phyloP scores from a whole-genome alignment of 768 basidiomycete species.

The Pleurotus salmoneostramineus region DNA sequence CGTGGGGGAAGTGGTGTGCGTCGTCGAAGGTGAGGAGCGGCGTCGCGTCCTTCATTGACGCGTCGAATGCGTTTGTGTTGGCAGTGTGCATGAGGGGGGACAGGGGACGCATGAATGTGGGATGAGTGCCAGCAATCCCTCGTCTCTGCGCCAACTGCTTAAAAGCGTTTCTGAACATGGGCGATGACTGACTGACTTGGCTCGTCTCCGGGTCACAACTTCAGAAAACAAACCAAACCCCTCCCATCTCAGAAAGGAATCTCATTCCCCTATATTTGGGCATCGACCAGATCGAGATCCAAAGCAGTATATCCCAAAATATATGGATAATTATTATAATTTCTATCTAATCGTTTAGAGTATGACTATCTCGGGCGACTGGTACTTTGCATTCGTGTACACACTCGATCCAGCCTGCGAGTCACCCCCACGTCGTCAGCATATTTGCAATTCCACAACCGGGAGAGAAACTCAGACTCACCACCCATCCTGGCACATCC shows the following conservation, averaged over 20 bases:
- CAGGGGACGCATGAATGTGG: constrained; percentile 29
- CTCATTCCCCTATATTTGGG: background rate
- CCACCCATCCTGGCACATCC: constrained; percentile 92
- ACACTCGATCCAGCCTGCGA: constrained; percentile 86
- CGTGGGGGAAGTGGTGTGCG: constrained; percentile 25
- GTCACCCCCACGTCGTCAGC: no score
- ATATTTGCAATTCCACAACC: no score
- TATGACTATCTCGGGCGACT: constrained; percentile 34
- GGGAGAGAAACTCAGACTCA: constrained; percentile 41
- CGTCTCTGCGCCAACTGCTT: constrained; percentile 24
- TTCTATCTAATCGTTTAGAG: constrained; percentile 20
- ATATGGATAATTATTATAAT: background rate
- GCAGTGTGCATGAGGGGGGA: constrained; percentile 14
- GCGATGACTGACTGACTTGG: constrained; percentile 22
- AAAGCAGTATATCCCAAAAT: no score
- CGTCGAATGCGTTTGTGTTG: constrained; percentile 12
- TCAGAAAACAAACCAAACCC: constrained; percentile 10
- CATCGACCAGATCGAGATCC: no score
- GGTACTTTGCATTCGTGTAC: constrained; percentile 79
- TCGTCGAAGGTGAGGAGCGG: constrained; percentile 34
- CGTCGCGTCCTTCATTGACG: constrained; percentile 22
- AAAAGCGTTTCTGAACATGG: constrained; percentile 33
- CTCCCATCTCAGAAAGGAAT: background rate
- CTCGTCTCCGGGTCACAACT: constrained; percentile 35
- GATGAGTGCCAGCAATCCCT: constrained; percentile 23